phyloP scores from a whole-genome alignment of 1,284 basidiomycete genomes.

The Cutaneotrichosporon sp. region DNA sequence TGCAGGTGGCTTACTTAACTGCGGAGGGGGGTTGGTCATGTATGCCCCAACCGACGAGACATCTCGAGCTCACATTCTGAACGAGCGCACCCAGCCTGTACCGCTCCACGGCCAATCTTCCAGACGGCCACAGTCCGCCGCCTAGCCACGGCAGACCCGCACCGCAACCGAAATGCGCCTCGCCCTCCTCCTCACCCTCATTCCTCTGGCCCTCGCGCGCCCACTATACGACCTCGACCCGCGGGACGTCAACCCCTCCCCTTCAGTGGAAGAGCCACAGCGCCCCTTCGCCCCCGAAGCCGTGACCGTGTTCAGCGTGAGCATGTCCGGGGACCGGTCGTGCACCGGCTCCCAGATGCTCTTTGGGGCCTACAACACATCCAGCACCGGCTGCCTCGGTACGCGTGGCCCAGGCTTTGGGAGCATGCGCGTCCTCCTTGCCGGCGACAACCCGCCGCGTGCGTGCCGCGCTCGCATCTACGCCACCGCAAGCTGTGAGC shows the following conservation, averaged over 20 bases:
- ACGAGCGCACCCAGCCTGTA: too few relatives aligned
- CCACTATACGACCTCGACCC: conserved; percentile 3
- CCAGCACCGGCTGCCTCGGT: background rate
- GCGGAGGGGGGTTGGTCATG: too few relatives aligned
- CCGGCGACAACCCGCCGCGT: background rate
- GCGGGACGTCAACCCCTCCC: background rate
- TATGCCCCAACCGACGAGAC: too few relatives aligned
- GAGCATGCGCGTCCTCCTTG: background rate
- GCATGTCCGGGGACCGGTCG: background rate
- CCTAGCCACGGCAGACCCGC: too few relatives aligned
- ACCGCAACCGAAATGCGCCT: too few relatives aligned
- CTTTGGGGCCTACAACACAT: background rate
- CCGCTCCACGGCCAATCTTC: too few relatives aligned
- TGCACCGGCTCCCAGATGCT: background rate
- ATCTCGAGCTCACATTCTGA: too few relatives aligned
- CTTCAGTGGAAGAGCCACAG: background rate
- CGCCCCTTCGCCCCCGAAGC: background rate
- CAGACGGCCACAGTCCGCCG: too few relatives aligned
- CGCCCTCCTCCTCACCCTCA: background rate
- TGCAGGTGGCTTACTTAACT: too few relatives aligned
- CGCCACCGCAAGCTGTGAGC: background rate
- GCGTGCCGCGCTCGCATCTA: background rate
- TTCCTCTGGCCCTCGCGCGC: background rate
- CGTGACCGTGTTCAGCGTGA: background rate
- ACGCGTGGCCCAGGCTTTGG: background rate